phyloP scores from a whole-genome alignment of 257 asterid genomes.

The Penstemon barbatus region DNA sequence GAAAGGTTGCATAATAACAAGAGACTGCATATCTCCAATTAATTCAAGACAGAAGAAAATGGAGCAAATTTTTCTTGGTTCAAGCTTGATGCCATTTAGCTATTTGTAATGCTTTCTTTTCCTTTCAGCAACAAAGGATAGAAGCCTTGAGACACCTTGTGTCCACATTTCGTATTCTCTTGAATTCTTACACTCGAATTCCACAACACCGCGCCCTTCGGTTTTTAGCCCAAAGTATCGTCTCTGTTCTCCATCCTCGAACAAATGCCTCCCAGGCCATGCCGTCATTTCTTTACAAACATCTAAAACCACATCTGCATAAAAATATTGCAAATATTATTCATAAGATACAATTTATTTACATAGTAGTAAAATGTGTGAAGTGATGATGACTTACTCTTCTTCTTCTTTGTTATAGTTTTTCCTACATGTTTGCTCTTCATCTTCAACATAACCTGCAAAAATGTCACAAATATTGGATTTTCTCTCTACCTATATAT shows the following conservation, averaged over 20 bases:
- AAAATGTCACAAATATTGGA: not conserved
- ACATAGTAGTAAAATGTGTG: not conserved
- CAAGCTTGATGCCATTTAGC: not conserved
- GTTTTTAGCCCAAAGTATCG: constrained; percentile 87
- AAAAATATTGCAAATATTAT: not conserved
- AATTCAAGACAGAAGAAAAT: not conserved
- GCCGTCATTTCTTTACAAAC: constrained; percentile 79
- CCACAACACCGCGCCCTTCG: constrained; percentile 68
- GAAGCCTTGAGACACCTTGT: constrained; percentile 65
- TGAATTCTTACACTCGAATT: constrained; percentile 60
- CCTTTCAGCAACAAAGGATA: constrained; percentile 49
- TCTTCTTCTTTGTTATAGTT: constrained; percentile 92
- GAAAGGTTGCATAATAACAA: constrained; percentile 10
- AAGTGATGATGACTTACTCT: constrained; percentile 46
- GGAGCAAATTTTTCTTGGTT: not conserved
- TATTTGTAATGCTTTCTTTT: constrained; percentile 48
- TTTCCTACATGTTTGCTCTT: constrained; percentile 87
- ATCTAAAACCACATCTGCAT: constrained; percentile 78
- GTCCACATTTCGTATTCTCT: constrained; percentile 74
- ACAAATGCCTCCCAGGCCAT: constrained; percentile 97
- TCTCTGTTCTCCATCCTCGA: constrained; percentile 90
- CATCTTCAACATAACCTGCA: constrained; percentile 97
- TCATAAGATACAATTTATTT: not conserved
- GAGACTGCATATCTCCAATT: constrained; percentile 20
- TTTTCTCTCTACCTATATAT: not conserved